These are phyloP conservation scores for Solanum appendiculatum DNA, from an alignment of 257 asterid genomes.

Conservation along the genomic window DNA sequence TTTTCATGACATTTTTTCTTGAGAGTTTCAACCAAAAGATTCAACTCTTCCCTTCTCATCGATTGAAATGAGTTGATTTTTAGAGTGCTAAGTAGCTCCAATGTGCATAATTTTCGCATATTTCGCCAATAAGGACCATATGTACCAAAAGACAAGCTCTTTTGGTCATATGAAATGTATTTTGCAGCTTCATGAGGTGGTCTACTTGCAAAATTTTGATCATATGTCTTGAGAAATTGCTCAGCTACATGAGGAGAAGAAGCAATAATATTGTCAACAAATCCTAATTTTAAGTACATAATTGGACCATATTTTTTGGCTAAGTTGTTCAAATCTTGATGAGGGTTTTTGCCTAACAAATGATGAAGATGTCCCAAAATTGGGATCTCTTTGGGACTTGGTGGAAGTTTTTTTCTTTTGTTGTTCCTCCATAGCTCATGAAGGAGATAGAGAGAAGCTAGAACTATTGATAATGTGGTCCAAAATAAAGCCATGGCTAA, in stretches of 20 bases:
- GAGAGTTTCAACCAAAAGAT: not conserved
- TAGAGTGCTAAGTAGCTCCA: not conserved
- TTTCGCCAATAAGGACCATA: conserved; percentile 16
- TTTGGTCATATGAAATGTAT: not conserved
- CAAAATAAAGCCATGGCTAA: not conserved
- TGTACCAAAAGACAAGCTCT: not conserved
- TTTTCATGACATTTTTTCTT: not conserved
- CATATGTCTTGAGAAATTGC: conserved; percentile 9
- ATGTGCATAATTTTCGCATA: conserved; percentile 5
- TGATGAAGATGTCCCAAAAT: conserved; percentile 10
- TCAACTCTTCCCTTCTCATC: conserved; percentile 2
- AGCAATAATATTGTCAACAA: not conserved
- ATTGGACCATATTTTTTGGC: conserved; percentile 12
- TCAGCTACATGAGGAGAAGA: conserved; percentile 12
- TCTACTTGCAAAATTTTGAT: conserved; percentile 5
- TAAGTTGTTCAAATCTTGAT: conserved; percentile 1
- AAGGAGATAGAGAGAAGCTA: not conserved
- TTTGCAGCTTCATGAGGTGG: conserved; percentile 1
- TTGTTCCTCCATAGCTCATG: not conserved
- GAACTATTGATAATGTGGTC: not conserved
- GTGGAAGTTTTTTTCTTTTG: not conserved
- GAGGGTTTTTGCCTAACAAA: conserved; percentile 9
- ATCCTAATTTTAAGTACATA: conserved; percentile 1
- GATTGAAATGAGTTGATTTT: not conserved
- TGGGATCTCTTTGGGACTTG: conserved; percentile 5